phyloP scores from a whole-genome alignment of 768 basidiomycete genomes.

The Agaricus sinodeliciosus region DNA sequence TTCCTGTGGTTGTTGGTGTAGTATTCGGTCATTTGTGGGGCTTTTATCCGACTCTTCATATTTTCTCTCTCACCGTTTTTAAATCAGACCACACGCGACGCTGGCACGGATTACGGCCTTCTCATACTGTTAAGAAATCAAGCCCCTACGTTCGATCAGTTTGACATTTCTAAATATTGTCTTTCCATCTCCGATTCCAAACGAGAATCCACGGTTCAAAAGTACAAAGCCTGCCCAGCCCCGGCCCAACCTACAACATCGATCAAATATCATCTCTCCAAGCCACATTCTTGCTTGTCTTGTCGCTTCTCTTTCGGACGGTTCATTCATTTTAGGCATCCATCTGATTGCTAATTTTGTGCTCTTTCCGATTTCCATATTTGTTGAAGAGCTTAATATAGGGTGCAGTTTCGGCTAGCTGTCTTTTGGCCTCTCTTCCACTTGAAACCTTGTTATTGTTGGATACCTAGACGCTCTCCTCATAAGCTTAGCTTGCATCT shows the following conservation, averaged over 20 bases:
- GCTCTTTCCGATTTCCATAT: background rate
- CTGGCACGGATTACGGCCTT: background rate
- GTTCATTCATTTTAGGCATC: background rate
- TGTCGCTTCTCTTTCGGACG: background rate
- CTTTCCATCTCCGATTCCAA: background rate
- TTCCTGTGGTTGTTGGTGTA: background rate
- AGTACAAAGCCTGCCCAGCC: slow-evolving; percentile 1
- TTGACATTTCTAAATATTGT: background rate
- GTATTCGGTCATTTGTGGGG: background rate
- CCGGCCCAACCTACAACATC: background rate
- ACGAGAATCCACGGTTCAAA: background rate
- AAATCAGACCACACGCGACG: background rate
- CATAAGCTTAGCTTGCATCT: background rate
- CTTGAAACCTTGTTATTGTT: slow-evolving; percentile 1
- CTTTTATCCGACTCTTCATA: background rate
- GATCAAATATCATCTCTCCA: background rate
- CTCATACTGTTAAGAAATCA: background rate
- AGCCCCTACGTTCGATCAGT: background rate
- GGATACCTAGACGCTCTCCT: background rate
- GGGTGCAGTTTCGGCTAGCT: background rate
- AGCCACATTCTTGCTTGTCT: background rate
- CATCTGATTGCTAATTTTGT: background rate
- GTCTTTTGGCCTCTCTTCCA: background rate
- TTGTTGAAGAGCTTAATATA: slow-evolving; percentile 1
- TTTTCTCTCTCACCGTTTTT: background rate